A percentile compares a stretch with the other conserved stretches of the same genome.
Conservation (phyloP, 192 early-diverging fungal genomes). For the Rhizophagus clarus region DNA sequence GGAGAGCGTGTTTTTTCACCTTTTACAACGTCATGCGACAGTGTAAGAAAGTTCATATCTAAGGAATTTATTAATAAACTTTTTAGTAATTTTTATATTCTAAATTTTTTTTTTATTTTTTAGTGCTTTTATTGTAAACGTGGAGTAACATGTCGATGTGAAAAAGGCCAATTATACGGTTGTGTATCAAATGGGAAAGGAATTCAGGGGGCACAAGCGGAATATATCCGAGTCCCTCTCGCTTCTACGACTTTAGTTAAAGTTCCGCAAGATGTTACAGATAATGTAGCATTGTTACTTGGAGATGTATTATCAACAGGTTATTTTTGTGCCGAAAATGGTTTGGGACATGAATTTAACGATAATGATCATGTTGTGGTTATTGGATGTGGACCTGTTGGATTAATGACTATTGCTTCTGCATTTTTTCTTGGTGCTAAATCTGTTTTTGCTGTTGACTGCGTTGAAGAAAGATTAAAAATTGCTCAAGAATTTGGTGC, state of each 20-base stretch:
- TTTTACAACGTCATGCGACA: slow-evolving; percentile 47
- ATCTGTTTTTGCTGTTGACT: slow-evolving; percentile 47
- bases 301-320: slow-evolving; percentile 60
- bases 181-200: slow-evolving; percentile 40
- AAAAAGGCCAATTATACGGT: slow-evolving; percentile 49
- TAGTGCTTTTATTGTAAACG: slow-evolving; percentile 42
- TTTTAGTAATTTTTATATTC: neutral
- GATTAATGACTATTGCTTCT: slow-evolving; percentile 48
- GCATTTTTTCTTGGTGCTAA: slow-evolving; percentile 42
- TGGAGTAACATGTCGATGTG: slow-evolving; percentile 49
- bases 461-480: slow-evolving; percentile 44
- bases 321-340: slow-evolving; percentile 56
- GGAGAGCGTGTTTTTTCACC: slow-evolving; percentile 52
- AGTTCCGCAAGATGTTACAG: slow-evolving; percentile 37
- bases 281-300: slow-evolving; percentile 49
- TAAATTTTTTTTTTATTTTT: neutral
- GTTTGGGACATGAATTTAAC: slow-evolving; percentile 28
- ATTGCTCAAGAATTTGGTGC: slow-evolving; percentile 47
- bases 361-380: slow-evolving; percentile 39
- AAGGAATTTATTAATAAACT: neutral
- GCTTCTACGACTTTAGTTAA: slow-evolving; percentile 50
- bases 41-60: neutral
- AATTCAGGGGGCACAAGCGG: slow-evolving; percentile 55
- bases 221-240: slow-evolving; percentile 57
- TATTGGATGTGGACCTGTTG: slow-evolving; percentile 61